Conservation (phyloP, 1,284 basidiomycete species). For the Tilletia indica region DNA sequence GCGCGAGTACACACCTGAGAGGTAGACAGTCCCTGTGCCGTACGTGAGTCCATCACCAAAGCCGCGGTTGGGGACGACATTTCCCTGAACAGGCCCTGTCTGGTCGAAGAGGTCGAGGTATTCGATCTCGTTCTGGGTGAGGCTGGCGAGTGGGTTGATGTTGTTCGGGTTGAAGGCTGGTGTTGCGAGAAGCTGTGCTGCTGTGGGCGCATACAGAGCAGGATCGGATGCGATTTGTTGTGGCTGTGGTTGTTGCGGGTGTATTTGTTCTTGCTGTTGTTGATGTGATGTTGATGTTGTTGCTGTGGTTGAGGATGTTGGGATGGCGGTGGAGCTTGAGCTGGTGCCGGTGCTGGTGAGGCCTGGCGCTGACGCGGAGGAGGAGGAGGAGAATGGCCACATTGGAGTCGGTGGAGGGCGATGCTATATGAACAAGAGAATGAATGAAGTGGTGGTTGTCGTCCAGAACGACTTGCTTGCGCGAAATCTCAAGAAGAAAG, state of each 20-base stretch:
- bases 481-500: neutral
- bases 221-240: conserved; percentile 71
- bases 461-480: neutral
- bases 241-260: conserved; percentile 74
- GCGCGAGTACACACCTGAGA: conserved; percentile 72
- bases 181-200: conserved; percentile 82
- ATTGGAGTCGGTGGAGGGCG: neutral
- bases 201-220: conserved; percentile 91
- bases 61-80: conserved; percentile 65
- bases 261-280: conserved; percentile 64
- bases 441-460: neutral
- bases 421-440: neutral
- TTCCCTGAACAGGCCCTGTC: conserved; percentile 47
- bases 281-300: conserved; percentile 31
- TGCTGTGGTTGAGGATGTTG: conserved; percentile 23
- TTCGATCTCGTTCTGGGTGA: conserved; percentile 53
- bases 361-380: neutral
- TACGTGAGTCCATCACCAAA: conserved; percentile 99
- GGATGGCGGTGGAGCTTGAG: neutral
- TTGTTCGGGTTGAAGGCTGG: conserved; percentile 79
- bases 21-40: conserved; percentile 97
- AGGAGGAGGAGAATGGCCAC: conserved; percentile 17
- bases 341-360: neutral
- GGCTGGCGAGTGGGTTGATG: conserved; percentile 63
- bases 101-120: conserved; percentile 55